These are phyloP conservation scores for Neopestalotiopsis sp. DNA, from an alignment of 2,329 filamentous ascomycete genomes.

Conservation along the genomic window DNA sequence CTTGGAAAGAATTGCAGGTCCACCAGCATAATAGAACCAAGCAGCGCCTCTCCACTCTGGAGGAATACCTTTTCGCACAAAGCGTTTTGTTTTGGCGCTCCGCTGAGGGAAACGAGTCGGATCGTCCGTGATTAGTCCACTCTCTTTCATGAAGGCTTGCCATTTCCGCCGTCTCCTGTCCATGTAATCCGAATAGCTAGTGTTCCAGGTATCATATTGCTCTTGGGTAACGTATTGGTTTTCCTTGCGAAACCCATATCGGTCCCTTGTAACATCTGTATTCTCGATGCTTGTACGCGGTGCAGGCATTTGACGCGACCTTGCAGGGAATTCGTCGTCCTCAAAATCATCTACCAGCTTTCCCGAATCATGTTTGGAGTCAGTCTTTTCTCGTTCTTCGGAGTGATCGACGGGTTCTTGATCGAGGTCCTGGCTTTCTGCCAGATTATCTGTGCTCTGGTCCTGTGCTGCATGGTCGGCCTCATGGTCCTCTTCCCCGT, in stretches of 20 bases:
- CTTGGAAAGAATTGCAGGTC: constrained; percentile 77
- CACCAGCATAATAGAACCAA: constrained; percentile 96
- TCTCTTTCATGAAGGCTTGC: constrained; percentile 77
- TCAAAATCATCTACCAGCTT: constrained; percentile 58
- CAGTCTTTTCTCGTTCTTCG: constrained; percentile 35
- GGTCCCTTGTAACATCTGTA: constrained; percentile 67
- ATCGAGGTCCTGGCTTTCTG: constrained; percentile 42
- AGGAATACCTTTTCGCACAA: constrained; percentile 90
- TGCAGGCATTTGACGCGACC: constrained; percentile 27
- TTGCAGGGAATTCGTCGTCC: constrained; percentile 55
- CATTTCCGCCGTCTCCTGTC: constrained; percentile 81
- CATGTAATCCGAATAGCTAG: constrained; percentile 76
- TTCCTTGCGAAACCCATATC: constrained; percentile 91
- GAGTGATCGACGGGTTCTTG: constrained; percentile 41
- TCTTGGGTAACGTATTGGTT: constrained; percentile 78
- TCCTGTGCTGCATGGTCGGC: background rate
- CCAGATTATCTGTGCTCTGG: background rate
- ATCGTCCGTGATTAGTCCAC: constrained; percentile 71
- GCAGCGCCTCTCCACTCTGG: constrained; percentile 93
- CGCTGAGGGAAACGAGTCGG: constrained; percentile 82
- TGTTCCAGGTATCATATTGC: constrained; percentile 84
- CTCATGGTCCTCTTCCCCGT: background rate
- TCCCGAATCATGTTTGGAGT: constrained; percentile 55
- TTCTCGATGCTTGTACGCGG: constrained; percentile 47
- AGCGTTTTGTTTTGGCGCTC: constrained; percentile 84